Evolutionary conservation across 2,329 filamentous ascomycete genomes (phyloP), one percentile per base, ranked within the genome.

Genomic region (Hortaea sp.): DNA sequence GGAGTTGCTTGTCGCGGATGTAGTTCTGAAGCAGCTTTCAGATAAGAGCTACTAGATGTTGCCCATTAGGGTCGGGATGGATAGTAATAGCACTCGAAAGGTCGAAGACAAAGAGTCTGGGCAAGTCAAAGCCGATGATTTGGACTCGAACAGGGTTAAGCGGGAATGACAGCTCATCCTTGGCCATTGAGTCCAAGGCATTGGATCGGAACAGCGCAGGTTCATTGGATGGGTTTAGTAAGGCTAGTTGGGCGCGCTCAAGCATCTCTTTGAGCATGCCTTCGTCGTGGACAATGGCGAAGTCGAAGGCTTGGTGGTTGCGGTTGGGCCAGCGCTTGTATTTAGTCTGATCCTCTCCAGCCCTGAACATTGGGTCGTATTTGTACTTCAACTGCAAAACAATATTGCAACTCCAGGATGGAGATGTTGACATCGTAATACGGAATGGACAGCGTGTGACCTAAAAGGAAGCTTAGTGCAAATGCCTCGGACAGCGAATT

Each of bases 51-150:
- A 89, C 82, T 0, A 90, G 69, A 46, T 85, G 85, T 7, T 76
- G 71, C n/a, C 88, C 80, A 2, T 77, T 70, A 1, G 45, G 50
- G 6, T 79, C 72, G 1, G 79, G 77, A 0, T 82, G 75, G 6
- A 82, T 82, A 12, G 81, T 79, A 50, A 94, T 90, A 0, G 94
- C 79, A 0, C 88, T 88, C 0, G 88, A 88, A 0, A 95, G 72
- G 50, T 95, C 88, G 50, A 86, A 90, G 56, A 95, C 94, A 0
- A 83, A 87, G 0, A 95, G 62, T 5, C 86, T 80, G 0, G 86
- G 82, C 0, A 90, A 73, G 0, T 72, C 73, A 0, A 84, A 83
- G 0, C 82, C 84, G 0, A 79, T 78, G 29, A 95, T 88, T 43
- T 88, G 78, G 0, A 95, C 69, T 0, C 81, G 76, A 0, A 95